A percentile compares a stretch with the other conserved stretches of the same genome.
These are phyloP conservation scores for Trichoderma sp. DNA, from an alignment of 2,329 filamentous ascomycete genomes.

Conservation along the genomic window DNA sequence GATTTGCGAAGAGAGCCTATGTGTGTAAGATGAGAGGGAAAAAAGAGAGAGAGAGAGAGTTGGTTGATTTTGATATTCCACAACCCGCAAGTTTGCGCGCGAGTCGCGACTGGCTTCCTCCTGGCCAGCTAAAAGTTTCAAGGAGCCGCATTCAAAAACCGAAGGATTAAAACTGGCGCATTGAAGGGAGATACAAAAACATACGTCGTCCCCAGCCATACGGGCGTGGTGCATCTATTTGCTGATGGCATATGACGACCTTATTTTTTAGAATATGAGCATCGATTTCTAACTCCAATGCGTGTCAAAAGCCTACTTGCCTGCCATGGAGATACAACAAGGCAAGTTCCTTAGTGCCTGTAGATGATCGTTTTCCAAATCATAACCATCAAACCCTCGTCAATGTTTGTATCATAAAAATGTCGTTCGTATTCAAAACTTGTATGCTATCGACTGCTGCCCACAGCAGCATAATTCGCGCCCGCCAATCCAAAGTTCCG, in stretches of 20 bases:
- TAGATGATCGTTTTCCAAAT: not conserved
- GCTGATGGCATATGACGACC: too few species aligned
- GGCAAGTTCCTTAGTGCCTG: not conserved
- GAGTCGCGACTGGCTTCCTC: not conserved
- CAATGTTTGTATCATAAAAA: not conserved
- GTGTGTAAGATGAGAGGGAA: not conserved
- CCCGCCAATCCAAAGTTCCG: slow-evolving; percentile 31
- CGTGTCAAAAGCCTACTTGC: not conserved
- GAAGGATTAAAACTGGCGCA: slow-evolving; percentile 1
- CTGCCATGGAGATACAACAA: not conserved
- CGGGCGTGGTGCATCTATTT: too few species aligned
- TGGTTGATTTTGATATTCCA: not conserved
- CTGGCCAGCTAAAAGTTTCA: not conserved
- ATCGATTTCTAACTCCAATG: not conserved
- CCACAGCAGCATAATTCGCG: slow-evolving; percentile 32
- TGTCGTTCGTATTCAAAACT: not conserved
- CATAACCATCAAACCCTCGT: not conserved
- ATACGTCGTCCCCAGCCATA: not conserved
- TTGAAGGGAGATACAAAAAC: slow-evolving; percentile 12
- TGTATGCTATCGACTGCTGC: slow-evolving; percentile 15
- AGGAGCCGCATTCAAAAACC: not conserved
- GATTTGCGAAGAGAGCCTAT: not conserved
- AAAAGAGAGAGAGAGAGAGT: not conserved
- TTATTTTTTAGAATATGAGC: not conserved
- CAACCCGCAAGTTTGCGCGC: not conserved